phyloP scores from a whole-genome alignment of 306 rosid genomes.

The Mucuna pruriens region DNA sequence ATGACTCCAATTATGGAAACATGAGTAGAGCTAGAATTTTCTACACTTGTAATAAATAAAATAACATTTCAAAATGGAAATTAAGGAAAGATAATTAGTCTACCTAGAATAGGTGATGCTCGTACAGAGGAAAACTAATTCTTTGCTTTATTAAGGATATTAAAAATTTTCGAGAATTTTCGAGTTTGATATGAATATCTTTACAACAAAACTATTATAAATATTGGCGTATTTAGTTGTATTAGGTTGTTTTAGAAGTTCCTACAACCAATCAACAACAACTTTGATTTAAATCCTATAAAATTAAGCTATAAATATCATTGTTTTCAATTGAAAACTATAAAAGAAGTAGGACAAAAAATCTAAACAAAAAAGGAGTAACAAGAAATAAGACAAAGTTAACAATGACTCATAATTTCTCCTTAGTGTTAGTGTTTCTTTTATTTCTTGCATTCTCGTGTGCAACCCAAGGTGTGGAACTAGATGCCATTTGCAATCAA shows the following conservation, averaged over 20 bases:
- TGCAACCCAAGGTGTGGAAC: background rate
- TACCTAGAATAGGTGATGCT: too few relatives aligned
- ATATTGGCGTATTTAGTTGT: too few relatives aligned
- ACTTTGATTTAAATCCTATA: background rate
- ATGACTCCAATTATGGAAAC: too few relatives aligned
- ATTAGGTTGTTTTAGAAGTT: background rate
- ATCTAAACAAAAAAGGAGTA: background rate
- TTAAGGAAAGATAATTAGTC: too few relatives aligned
- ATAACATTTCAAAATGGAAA: too few relatives aligned
- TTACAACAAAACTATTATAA: too few relatives aligned
- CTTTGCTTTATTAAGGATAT: too few relatives aligned
- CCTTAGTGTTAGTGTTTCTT: background rate
- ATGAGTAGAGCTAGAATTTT: too few relatives aligned
- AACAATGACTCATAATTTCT: background rate
- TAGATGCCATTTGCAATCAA: background rate
- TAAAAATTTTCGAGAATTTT: too few relatives aligned
- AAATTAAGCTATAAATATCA: background rate
- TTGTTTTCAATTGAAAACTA: background rate
- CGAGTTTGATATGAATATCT: too few relatives aligned
- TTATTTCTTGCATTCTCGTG: background rate
- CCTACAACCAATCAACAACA: background rate
- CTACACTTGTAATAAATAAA: too few relatives aligned
- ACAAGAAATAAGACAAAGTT: background rate
- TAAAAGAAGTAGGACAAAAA: background rate
- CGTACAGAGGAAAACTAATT: too few relatives aligned